A percentile compares a stretch with the other conserved stretches of the same genome.
Evolutionary conservation across 768 basidiomycete genomes (phyloP).

Genomic region (Suillus plorans): DNA sequence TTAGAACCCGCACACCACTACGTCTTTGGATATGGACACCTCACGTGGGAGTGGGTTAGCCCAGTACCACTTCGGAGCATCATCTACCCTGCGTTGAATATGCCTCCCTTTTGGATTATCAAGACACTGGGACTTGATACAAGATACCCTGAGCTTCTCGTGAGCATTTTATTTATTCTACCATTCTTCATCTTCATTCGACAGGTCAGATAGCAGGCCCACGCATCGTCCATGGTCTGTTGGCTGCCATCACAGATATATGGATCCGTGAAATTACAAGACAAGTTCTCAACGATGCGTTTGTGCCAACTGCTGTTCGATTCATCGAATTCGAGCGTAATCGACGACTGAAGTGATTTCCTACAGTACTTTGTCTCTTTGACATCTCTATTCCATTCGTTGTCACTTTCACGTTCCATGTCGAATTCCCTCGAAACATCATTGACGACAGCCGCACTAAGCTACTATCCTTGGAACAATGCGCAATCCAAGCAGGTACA

Average conservation of each 20-base stretch:
- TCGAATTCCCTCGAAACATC: constrained; percentile 94
- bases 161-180: constrained; percentile 37
- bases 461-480: constrained; percentile 72
- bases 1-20: constrained; percentile 87
- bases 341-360: not conserved
- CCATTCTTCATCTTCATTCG: constrained; percentile 4
- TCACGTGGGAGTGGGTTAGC: constrained; percentile 95
- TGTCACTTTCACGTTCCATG: constrained; percentile 82
- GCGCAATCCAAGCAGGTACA: constrained; percentile 26
- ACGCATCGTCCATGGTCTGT: constrained; percentile 66
- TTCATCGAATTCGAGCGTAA: not conserved
- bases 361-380: constrained; percentile 75
- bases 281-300: constrained; percentile 54
- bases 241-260: constrained; percentile 83
- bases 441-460: constrained; percentile 74
- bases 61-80: constrained; percentile 73
- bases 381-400: constrained; percentile 83
- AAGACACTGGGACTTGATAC: constrained; percentile 54
- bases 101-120: constrained; percentile 74
- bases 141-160: constrained; percentile 51
- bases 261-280: constrained; percentile 63
- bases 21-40: constrained; percentile 88
- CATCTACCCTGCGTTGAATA: constrained; percentile 78
- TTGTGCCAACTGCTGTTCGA: constrained; percentile 63
- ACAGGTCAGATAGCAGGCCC: constrained; percentile 65